Evolutionary conservation across 2,329 filamentous ascomycete species (phyloP), one percentile per base, ranked within the genome.

Genomic region (Xylaria sp.): DNA sequence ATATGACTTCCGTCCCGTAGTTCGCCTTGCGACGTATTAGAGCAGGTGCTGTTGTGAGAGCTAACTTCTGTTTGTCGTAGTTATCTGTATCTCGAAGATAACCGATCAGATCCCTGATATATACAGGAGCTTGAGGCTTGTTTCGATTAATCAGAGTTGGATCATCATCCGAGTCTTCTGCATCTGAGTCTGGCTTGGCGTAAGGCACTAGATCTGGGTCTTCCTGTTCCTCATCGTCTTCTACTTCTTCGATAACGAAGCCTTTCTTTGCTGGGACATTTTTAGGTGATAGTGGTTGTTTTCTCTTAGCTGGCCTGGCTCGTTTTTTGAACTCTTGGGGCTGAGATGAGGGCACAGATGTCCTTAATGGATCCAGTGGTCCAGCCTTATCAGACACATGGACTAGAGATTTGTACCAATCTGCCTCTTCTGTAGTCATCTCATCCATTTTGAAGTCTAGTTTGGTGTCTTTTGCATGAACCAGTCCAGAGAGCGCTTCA

Each of bases 141-240:
- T 96, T 90, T 15, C 94, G 88, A 66, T 92, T 91, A 57, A 98
- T 87, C 20, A 97, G 84, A 0, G 94, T 97, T 5, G 96, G 91
- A 75, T 99, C 97, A 46, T 98, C 94, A 66, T 98, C 94, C 0
- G 94, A 95, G 77, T 99, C 96, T 77, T 97, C 93, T 0, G 90
- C 87, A 74, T 99, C 96, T 1, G 92, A 94, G 76, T 94, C 93
- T 0, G 93, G 93, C 78, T 97, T 98, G 15, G 88, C 88, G 74
- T 98, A 97, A 0, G 93, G 88, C 2, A 89, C 84, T 1, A 98
- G 83, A 69, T 92, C 92, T 18, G 91, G 88, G 39, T 89, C 87
- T 55, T 90, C 89, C 9, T 85, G 85, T 13, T 83, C 82, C 1
- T 55, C 86, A 0, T 88, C 86, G 1, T 87, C 86, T 28, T 86